Base-by-base conservation (phyloP, 2,329 filamentous ascomycete species). In the Periconia macrospinosa region DNA sequence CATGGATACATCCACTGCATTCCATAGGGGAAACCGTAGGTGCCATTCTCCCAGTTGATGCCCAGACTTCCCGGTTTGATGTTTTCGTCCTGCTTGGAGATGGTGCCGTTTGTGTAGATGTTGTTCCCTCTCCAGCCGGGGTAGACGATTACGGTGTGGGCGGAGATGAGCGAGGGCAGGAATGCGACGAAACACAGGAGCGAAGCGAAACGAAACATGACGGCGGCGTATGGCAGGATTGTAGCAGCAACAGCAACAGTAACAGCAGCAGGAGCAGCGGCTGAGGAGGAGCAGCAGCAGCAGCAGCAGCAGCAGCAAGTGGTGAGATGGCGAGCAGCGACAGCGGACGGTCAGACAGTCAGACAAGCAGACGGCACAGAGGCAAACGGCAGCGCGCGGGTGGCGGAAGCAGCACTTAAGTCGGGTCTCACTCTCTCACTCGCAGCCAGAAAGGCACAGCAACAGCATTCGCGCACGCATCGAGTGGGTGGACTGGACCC, bases 1-100 rank as follows among this genome's bases (percentile, higher is more conserved):
- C 92, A 97, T 75, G 92, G 92, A 79, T 96, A 96, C 72, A 87
- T 86, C 92, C 92, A 97, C 78, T 96, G 89, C 90, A 94, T 93
- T 76, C 92, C 92, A 62, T 90, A 96, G 1, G 92, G 92, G 63
- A 85, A 94, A 0, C 76, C 68, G 17, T 70, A 66, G 15, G 78
- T 77, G 19, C 75, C 77, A 50, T 81, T 81, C 17, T 70, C 66
- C 35, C 68, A 71, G 51, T 73, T 77, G 27, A 76, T 77, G 6
- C 80, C 81, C 3, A 86, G 62, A 9, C 75, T 72, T 13, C 71
- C 69, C 1, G 75, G 68, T 15, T 72, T 69, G 41, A 75, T 64
- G 46, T 10, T 68, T 20, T 49, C 70, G 65, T 63, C 60, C 13
- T 69, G 71, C n/a, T 75, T 64, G 14, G 78, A 74, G 33, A 73